Base-by-base conservation (phyloP, 805 yeast species). In the Metschnikowia orientalis region DNA sequence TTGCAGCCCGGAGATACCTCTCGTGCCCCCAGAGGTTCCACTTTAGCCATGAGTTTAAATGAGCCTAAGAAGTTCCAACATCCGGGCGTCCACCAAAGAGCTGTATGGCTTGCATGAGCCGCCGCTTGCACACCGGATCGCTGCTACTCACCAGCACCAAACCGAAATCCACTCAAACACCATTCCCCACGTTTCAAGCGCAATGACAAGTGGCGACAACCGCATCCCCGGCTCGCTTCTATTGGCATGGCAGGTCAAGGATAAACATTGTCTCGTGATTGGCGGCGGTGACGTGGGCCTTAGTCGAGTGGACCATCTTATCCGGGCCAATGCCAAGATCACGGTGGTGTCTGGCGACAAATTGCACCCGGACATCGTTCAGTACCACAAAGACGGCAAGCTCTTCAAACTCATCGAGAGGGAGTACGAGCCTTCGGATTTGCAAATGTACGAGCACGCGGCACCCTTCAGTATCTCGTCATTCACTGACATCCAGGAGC, bases 231-330 rank as follows among this genome's bases (percentile, higher is more conserved):
- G 40, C 1, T 81, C 88, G 1, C 59, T 81, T 8, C 63, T 80
- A 45, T 65, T 81, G 13, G 88, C 89, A 8, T 80, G 84, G 85
- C 88, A 81, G 57, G 83, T 81, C 13, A 71, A 67, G 43, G 61
- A 78, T 59, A 63, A 45, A 65, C 84, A 73, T 44, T 84, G 82
- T 10, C 63, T 84, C 7, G 82, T 84, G 1, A 73, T 84, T 24
- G 95, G 95, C 0, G 87, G 81, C 5, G 85, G 86, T 8, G 81
- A 77, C 28, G 95, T 85, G 6, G 95, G 88, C 0, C 63, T 78
- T 8, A 73, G 86, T 11, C 59, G 95, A 32, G 75, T 84, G 3
- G 63, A 70, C 34, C 85, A 81, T 48, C 62, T 85, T 13, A 53
- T 83, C 3, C 71, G 73, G 11, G 89, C 94, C 0, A 73, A 79